These are phyloP conservation scores for Wakefieldia striispora DNA, from an alignment of 768 basidiomycete species.

Conservation along the genomic window DNA sequence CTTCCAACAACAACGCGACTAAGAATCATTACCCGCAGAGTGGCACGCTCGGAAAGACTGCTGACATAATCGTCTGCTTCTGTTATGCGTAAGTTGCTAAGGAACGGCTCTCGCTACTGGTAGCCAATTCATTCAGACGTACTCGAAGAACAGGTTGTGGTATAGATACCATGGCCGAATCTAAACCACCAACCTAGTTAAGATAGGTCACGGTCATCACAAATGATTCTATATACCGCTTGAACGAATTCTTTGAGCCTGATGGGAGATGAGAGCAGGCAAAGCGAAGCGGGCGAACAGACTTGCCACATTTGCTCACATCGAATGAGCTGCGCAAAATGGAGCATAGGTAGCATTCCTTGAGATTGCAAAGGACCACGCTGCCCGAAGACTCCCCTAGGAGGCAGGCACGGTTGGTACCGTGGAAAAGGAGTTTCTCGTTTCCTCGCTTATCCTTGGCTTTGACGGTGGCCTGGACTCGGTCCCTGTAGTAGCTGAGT, in stretches of 20 bases:
- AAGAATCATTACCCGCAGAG: slow-evolving; percentile 50
- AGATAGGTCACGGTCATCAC: not conserved
- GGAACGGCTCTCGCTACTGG: not conserved
- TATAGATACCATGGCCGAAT: slow-evolving; percentile 71
- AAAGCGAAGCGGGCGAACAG: not conserved
- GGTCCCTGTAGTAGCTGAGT: slow-evolving; percentile 16
- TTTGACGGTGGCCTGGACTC: slow-evolving; percentile 26
- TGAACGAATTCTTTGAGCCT: slow-evolving; percentile 58
- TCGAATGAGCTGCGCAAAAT: slow-evolving; percentile 62
- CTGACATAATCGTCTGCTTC: slow-evolving; percentile 66
- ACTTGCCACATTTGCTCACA: slow-evolving; percentile 54
- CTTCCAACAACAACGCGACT: slow-evolving; percentile 66
- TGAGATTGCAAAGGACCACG: slow-evolving; percentile 46
- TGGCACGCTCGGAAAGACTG: slow-evolving; percentile 41
- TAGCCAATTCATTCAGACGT: slow-evolving; percentile 18
- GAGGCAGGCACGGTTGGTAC: slow-evolving; percentile 57
- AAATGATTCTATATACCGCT: slow-evolving; percentile 33
- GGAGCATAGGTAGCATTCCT: slow-evolving; percentile 54
- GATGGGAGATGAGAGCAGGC: slow-evolving; percentile 9
- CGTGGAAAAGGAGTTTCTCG: slow-evolving; percentile 65
- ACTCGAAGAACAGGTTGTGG: slow-evolving; percentile 67
- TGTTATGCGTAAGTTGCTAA: slow-evolving; percentile 28
- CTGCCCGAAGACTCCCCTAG: slow-evolving; percentile 52
- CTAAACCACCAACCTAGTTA: slow-evolving; percentile 28
- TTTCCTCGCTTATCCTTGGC: slow-evolving; percentile 37